Evolutionary conservation across 768 basidiomycete genomes (phyloP), one percentile per base, ranked within the genome.

Genomic region (Asterophora lycoperdoides): DNA sequence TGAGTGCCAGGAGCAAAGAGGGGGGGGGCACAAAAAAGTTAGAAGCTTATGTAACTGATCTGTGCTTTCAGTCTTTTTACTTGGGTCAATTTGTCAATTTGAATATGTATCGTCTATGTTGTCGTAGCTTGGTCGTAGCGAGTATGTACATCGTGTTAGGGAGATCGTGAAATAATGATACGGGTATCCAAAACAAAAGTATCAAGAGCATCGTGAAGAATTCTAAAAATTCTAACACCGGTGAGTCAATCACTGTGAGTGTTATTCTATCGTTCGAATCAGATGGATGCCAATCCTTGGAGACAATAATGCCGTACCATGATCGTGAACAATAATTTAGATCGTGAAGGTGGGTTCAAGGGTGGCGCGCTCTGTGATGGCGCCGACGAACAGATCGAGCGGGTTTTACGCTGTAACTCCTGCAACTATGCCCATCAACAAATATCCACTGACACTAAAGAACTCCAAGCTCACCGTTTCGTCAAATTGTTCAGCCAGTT

Each of bases 1-100:
- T 50, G 57, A 60, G 62, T 51, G 62, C 62, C 62, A 60, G 56
- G 52, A 23, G 57, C 50, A 54, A 60, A 55, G 58, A 52, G 41
- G 47, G 20, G 19, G 20, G 44, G 20, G 36, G 10, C 23, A 28
- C 38, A 48, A 52, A 55, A 55, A 61, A 60, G 40, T 53, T 53
- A 33, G 18, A 13, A 8, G 54, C 56, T 57, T 57, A 60, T 51
- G 47, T 57, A 60, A 57, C 48, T 48, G 44, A 46, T 50, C 45
- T 41, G 20, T 28, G 32, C 18, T 20, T 11, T 30, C 8, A 19
- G 15, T 34, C 18, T n/a, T n/a, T n/a, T n/a, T n/a, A n/a, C n/a
- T n/a, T n/a, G n/a, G 23, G 23, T 23, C 23, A 23, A 23, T 23
- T 23, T 23, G 23, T n/a, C n/a, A n/a, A n/a, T n/a, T n/a, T n/a